Evolutionary conservation across 176 grass and related monocot genomes (phyloP).

Genomic region (Olyra latifolia): DNA sequence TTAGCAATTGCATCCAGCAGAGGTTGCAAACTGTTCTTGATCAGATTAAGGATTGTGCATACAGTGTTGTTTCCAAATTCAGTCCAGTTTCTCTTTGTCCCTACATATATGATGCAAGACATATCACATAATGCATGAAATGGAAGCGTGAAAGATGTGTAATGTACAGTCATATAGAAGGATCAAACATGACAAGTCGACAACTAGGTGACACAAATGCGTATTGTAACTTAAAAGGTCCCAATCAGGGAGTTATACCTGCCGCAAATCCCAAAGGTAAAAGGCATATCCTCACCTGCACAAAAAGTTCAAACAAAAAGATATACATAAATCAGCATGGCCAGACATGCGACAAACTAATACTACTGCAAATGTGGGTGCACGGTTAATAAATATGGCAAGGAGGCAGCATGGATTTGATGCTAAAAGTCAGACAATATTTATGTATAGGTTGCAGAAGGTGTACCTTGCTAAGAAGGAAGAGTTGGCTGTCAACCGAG

Average conservation of each 20-base stretch:
- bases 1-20: conserved; percentile 35
- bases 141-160: background rate
- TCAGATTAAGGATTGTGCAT: conserved; percentile 45
- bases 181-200: background rate
- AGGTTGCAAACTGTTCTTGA: conserved; percentile 41
- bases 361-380: background rate
- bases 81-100: conserved; percentile 38
- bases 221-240: background rate
- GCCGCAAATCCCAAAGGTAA: conserved; percentile 57
- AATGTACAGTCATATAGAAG: conserved; percentile 12
- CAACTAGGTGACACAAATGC: background rate
- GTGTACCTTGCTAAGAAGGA: conserved; percentile 58
- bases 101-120: conserved; percentile 27
- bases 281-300: conserved; percentile 62
- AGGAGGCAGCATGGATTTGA: background rate
- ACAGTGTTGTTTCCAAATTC: conserved; percentile 36
- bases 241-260: conserved; percentile 38
- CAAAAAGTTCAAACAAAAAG: background rate
- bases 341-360: background rate
- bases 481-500: conserved; percentile 31
- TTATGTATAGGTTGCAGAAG: conserved; percentile 5
- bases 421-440: background rate
- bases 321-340: background rate
- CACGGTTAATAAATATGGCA: background rate
- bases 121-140: background rate